A percentile compares a stretch with the other conserved stretches of the same genome.
Evolutionary conservation across 192 early-diverging fungal genomes (phyloP).

Genomic region (Entophlyctis luteolus): DNA sequence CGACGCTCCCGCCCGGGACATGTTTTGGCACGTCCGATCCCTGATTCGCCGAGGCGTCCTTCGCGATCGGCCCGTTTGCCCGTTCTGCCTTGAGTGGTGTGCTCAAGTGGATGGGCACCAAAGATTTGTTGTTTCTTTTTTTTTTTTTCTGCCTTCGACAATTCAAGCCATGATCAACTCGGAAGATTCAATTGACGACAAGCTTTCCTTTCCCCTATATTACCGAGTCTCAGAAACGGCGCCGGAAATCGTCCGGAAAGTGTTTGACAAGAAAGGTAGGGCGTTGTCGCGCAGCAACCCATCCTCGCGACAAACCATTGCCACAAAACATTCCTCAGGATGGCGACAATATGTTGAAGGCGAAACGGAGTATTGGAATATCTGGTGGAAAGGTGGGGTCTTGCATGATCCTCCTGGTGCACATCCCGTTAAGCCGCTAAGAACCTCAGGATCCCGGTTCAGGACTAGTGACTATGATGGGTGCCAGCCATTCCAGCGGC

Average conservation of each 20-base stretch:
- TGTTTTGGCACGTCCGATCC: too few relatives aligned
- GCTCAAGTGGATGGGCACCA: too few relatives aligned
- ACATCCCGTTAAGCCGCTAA: neutral
- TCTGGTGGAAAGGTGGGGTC: constrained; percentile 48
- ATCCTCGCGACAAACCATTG: neutral
- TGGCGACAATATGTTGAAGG: constrained; percentile 33
- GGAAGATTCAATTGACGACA: neutral
- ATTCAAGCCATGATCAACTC: constrained; percentile 4
- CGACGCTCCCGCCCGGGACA: too few relatives aligned
- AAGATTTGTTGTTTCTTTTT: too few relatives aligned
- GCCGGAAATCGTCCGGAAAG: constrained; percentile 24
- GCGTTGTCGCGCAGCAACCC: neutral
- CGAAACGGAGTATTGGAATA: constrained; percentile 40
- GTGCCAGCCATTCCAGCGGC: constrained; percentile 34
- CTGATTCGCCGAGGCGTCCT: too few relatives aligned
- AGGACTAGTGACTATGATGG: constrained; percentile 32
- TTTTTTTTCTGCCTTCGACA: too few relatives aligned
- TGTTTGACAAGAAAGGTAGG: constrained; percentile 28
- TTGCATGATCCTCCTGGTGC: too few relatives aligned
- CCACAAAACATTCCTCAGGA: constrained; percentile 14
- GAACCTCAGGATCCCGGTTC: constrained; percentile 33
- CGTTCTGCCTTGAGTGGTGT: too few relatives aligned
- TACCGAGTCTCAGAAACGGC: constrained; percentile 35
- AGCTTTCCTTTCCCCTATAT: constrained; percentile 15
- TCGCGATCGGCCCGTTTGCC: too few relatives aligned